These are phyloP conservation scores for Furcasterigmium sp. DNA, from an alignment of 2,329 filamentous ascomycete species.

Conservation along the genomic window DNA sequence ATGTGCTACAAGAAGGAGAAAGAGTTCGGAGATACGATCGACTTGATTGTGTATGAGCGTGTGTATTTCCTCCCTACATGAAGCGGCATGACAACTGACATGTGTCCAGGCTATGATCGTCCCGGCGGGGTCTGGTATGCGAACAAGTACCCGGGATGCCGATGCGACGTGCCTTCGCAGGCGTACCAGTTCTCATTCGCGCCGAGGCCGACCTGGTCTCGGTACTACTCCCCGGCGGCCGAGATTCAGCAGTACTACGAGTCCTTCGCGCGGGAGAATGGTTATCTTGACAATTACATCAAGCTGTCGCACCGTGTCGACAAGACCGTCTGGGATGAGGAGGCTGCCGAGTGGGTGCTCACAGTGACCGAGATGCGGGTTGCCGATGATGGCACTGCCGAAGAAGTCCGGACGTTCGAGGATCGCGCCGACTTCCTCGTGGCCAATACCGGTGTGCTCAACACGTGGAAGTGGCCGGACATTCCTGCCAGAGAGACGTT, in stretches of 20 bases:
- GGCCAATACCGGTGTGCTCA: conserved; percentile 9
- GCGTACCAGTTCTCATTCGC: conserved; percentile 39
- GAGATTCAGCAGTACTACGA: conserved; percentile 34
- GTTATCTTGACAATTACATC: conserved; percentile 21
- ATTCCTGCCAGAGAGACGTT: conserved; percentile 36
- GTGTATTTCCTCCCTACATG: not conserved
- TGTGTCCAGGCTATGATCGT: not conserved
- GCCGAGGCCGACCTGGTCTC: conserved; percentile 38
- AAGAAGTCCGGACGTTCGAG: not conserved
- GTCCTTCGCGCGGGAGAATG: conserved; percentile 23
- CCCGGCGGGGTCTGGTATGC: conserved; percentile 28
- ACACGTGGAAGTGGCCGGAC: conserved; percentile 35
- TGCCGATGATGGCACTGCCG: not conserved
- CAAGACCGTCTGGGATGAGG: conserved; percentile 18
- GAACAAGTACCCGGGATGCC: conserved; percentile 27
- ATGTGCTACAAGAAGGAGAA: conserved; percentile 10
- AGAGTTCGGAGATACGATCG: conserved; percentile 7
- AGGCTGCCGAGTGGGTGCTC: conserved; percentile 7
- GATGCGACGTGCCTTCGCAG: conserved; percentile 28
- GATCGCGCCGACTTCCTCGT: conserved; percentile 11
- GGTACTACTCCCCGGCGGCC: conserved; percentile 28
- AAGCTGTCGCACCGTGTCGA: conserved; percentile 15
- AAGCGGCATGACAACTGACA: not conserved
- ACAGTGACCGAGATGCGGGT: not conserved
- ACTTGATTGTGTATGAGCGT: conserved; percentile 17